Evolutionary conservation across 1,284 basidiomycete genomes (phyloP), one percentile per base, ranked within the genome.

Genomic region (Puccinia horiana): DNA sequence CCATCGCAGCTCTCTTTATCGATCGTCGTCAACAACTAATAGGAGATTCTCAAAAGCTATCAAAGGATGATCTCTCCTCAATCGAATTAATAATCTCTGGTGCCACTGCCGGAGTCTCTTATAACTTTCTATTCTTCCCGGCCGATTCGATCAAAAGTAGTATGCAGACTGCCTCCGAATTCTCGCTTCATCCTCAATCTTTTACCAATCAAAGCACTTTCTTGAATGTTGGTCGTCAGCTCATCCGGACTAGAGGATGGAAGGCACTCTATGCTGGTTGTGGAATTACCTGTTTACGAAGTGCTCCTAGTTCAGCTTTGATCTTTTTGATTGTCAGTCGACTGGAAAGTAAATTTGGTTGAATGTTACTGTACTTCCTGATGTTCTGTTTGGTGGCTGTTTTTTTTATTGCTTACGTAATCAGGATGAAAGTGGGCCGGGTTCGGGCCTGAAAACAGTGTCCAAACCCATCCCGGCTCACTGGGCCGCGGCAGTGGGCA

Each of bases 91-190:
- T 95, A 56, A 84, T 93, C 0, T 90, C 93, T 0, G 96, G 96
- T 20, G 96, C 95, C 4, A 90, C 91, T 72, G 94, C 95, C 0
- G 96, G 96, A 5, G 92, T 93, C 16, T 89, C 91, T 82, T 98
- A 95, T 89, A 96, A 94, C 85, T 88, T 96, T 85, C 58, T 82
- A 29, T 88, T 94, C 67, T 97, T 96, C 89, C 95, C 95, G 0
- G 95, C 95, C 18, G 96, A 99, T 87, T 93, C 93, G 49, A 91
- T 98, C 86, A 99, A 99, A 89, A 94, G 93, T 84, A 91, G 94
- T 65, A 94, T 99, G 87, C 96, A 98, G 89, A 98, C 96, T 0
- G 93, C 93, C 87, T 93, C 93, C 77, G 96, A 98, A 88, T 89
- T 98, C 83, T 89, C 92, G 12, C 92, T 92, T 1, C 85, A 87